Conservation (phyloP, 768 basidiomycete genomes). For the Boletus rufocinnamomeus region DNA sequence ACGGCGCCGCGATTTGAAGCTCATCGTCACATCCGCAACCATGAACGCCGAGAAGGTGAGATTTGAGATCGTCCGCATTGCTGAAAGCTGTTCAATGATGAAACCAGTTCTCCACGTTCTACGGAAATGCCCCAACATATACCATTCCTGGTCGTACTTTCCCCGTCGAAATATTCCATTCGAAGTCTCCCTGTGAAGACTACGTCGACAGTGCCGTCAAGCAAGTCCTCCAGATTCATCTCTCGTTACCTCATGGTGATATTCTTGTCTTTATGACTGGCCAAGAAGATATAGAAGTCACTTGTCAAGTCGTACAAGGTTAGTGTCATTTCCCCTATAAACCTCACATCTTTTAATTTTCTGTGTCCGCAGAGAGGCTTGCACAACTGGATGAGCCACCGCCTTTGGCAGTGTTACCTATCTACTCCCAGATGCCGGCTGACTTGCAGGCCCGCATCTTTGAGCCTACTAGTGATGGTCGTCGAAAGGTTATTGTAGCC, state of each 20-base stretch:
- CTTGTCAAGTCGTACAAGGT: slow-evolving; percentile 94
- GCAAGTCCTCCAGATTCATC: slow-evolving; percentile 95
- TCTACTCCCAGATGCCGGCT: slow-evolving; percentile 99
- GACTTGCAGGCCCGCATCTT: slow-evolving; percentile 99
- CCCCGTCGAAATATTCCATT: slow-evolving; percentile 94
- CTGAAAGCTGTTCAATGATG: background rate
- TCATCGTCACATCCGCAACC: slow-evolving; percentile 98
- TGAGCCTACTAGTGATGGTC: slow-evolving; percentile 88
- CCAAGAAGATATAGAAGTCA: slow-evolving; percentile 98
- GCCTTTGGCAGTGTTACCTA: slow-evolving; percentile 88
- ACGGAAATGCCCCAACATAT: slow-evolving; percentile 92
- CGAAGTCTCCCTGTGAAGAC: slow-evolving; percentile 98
- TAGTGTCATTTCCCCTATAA: slow-evolving; percentile 17
- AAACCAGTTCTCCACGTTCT: slow-evolving; percentile 91
- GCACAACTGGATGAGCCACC: slow-evolving; percentile 90
- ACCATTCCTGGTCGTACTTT: slow-evolving; percentile 96
- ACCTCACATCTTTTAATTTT: background rate
- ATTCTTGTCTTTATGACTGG: slow-evolving; percentile 99
- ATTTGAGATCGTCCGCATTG: background rate
- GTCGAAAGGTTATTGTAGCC: slow-evolving; percentile 96
- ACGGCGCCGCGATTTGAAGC: slow-evolving; percentile 87
- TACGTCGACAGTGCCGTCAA: slow-evolving; percentile 99
- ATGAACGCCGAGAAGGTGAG: slow-evolving; percentile 98
- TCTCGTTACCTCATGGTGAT: slow-evolving; percentile 91
- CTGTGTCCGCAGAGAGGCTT: slow-evolving; percentile 68